phyloP scores from a whole-genome alignment of 345 rosid species.

The Durio zibethinus region DNA sequence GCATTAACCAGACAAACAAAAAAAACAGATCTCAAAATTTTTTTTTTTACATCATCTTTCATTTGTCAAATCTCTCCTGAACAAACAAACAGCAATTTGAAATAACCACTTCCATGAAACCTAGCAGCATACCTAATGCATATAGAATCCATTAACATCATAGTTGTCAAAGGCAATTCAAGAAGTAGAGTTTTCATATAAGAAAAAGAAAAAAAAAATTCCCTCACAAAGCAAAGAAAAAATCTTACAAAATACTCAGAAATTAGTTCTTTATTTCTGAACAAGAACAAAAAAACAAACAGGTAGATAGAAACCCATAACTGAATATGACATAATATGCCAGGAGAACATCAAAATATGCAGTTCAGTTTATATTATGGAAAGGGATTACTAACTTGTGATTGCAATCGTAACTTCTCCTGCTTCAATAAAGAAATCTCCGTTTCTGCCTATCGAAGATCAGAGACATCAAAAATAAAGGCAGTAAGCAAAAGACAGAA shows the following conservation, averaged over 20 bases:
- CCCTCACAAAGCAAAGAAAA: too few relatives aligned
- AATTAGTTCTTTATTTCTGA: neutral
- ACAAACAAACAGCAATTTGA: neutral
- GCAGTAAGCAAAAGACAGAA: neutral
- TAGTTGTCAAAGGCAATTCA: neutral
- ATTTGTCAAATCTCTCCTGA: neutral
- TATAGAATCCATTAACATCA: neutral
- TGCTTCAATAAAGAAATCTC: conserved; percentile 87
- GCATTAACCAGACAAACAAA: neutral
- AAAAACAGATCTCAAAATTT: neutral
- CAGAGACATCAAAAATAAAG: conserved; percentile 11
- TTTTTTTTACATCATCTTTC: neutral
- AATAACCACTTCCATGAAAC: neutral
- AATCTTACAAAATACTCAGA: neutral
- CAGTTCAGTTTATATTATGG: neutral
- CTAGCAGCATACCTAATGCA: neutral
- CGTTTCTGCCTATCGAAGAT: conserved; percentile 71
- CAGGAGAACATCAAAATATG: neutral
- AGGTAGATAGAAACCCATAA: neutral
- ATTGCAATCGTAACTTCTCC: conserved; percentile 83
- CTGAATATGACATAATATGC: neutral
- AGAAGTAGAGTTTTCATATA: neutral
- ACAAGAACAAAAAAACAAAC: neutral
- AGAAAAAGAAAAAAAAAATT: neutral
- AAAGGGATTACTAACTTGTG: conserved; percentile 53